Base-by-base conservation (phyloP, 768 basidiomycete genomes). In the Auriscalpium microsporum region DNA sequence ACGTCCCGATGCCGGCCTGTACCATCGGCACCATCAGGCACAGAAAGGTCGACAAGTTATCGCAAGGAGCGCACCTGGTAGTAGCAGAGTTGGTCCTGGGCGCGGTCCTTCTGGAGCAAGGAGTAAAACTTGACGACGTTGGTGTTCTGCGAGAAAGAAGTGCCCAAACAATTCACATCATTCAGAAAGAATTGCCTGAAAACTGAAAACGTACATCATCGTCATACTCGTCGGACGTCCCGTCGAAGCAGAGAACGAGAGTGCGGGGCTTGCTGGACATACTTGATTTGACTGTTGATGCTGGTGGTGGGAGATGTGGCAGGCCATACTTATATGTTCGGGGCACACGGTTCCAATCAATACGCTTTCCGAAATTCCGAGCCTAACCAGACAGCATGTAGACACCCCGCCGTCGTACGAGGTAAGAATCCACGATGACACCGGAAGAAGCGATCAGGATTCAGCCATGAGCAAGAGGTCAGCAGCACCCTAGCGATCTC, bases 21-120 rank as follows among this genome's bases (percentile, higher is more conserved):
- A 51, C 21, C 23, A 45, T 17, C 57, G 52, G n/a, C 28, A 34
- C 38, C 38, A 3, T 35, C 19, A 38, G 17, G 9, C 19, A 3
- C 10, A 8, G 10, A 33, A 16, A 36, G 5, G 19, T 21, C 7
- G 40, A 10, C 11, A 10, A n/a, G 40, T 42, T 42, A 16, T 5
- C 17, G 28, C 9, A 35, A 16, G 44, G 38, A 11, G 60, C 67
- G 36, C 46, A 83, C 85, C 70, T 90, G 89, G 63, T 91, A 91
- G 65, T 87, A 90, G 62, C 70, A 68, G 35, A 73, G 21, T 54
- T 76, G 75, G 10, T 68, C 68, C 2, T 63, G 60, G 1, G 59
- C 64, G 42, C 65, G 61, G 54, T 73, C 71, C 56, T 75, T 76
- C 56, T 62, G 67, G 47, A 76, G 59, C 46, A 69, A 59, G 10